phyloP scores from a whole-genome alignment of 352 stramenopile species.

The Blastocystis sp. region DNA sequence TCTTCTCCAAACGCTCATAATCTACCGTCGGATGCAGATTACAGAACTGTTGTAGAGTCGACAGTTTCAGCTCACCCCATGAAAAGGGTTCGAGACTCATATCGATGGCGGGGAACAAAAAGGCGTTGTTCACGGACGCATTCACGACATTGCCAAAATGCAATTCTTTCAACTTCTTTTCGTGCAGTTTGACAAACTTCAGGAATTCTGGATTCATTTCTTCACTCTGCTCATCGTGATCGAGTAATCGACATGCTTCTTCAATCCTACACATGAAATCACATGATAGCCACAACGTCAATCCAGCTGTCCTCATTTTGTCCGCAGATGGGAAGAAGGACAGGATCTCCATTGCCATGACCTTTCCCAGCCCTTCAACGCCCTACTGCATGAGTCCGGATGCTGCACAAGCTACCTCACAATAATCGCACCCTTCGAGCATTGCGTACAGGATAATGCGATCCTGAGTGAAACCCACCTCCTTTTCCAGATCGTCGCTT shows the following conservation, averaged over 20 bases:
- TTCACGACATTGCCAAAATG: neutral
- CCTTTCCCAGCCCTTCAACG: conserved; percentile 81
- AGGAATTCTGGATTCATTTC: conserved; percentile 22
- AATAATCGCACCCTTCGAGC: conserved; percentile 93
- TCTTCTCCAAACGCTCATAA: conserved; percentile 13
- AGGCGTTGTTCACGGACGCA: conserved; percentile 24
- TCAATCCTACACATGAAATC: conserved; percentile 16
- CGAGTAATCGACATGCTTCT: neutral
- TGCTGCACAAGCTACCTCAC: conserved; percentile 71
- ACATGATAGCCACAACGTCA: neutral
- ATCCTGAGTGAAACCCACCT: conserved; percentile 86
- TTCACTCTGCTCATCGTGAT: neutral
- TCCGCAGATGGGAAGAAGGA: conserved; percentile 74
- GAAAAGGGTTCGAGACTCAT: conserved; percentile 37
- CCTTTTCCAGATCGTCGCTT: conserved; percentile 84
- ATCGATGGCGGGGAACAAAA: conserved; percentile 56
- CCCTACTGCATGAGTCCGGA: conserved; percentile 71
- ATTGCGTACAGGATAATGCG: conserved; percentile 83
- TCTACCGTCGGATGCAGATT: neutral
- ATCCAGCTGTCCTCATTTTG: neutral
- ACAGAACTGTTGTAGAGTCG: neutral
- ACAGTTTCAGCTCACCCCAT: conserved; percentile 8
- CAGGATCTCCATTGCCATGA: conserved; percentile 85
- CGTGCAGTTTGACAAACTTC: conserved; percentile 21
- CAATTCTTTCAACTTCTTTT: conserved; percentile 19